Evolutionary conservation across 345 rosid species (phyloP), one percentile per base, ranked within the genome.

Genomic region (Salix viminalis): DNA sequence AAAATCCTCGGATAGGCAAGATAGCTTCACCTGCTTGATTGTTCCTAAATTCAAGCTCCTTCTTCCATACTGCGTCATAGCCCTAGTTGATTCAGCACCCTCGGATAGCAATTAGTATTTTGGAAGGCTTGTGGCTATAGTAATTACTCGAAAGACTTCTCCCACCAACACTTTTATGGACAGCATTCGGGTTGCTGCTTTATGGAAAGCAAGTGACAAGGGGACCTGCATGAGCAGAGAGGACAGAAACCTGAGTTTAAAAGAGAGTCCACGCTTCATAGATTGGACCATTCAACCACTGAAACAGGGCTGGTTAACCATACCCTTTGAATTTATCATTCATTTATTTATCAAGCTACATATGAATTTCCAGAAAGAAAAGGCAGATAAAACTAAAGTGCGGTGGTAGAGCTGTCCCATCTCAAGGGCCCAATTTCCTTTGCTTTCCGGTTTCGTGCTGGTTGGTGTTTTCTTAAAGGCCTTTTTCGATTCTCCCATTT

Each of bases 361-460:
- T 11, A 5, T 4, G 18, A 69, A 11, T 11, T 5, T 24, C 2
- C 16, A 39, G 21, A 46, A 4, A 23, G 28, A 15, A 66, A 32
- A 48, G 9, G 23, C 50, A 61, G 71, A 16, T 70, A 4, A 23
- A 26, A 41, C 10, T 19, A 2, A 32, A 52, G 72, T 67, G 60
- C 69, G 79, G 79, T 76, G 30, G 78, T 56, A 12, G 73, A 56
- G 58, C 28, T 75, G 73, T 75, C 78, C 78, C 70, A 6, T 77
- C 65, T 46, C 6, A 21, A 21, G 61, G 60, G 48, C 8, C 68
- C 64, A 15, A 28, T 58, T 46, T 23, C 9, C 42, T 32, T 30
- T 44, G 61, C n/a, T 26, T 58, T 65, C 70, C 9, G 13, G 5
- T 0, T 75, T 39, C 58, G 68, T 69, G 56, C 42, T 56, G 14